phyloP scores from a whole-genome alignment of 2,329 filamentous ascomycete species.

The Moelleriella libera region DNA sequence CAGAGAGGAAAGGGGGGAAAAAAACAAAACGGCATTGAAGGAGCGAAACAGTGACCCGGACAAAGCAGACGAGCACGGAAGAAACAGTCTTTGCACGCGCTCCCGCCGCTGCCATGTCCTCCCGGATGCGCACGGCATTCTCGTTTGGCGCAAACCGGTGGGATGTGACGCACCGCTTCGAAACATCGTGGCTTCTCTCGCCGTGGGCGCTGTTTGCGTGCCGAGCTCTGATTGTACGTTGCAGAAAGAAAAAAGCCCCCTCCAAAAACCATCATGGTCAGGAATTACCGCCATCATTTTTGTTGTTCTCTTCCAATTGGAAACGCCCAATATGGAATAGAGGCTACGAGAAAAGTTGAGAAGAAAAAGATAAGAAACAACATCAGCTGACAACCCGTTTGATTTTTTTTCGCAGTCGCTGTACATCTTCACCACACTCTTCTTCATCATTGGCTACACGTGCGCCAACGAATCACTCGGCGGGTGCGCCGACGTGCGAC shows the following conservation, averaged over 20 bases:
- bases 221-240: constrained; percentile 39
- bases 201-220: constrained; percentile 46
- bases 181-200: constrained; percentile 69
- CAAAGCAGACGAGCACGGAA: no score
- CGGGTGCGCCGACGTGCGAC: constrained; percentile 30
- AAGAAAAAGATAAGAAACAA: no score
- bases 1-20: no score
- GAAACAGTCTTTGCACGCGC: no score
- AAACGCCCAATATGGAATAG: no score
- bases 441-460: constrained; percentile 56
- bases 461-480: constrained; percentile 32
- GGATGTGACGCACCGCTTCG: constrained; percentile 51
- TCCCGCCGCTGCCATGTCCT: neutral
- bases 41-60: no score
- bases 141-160: constrained; percentile 26
- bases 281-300: no score
- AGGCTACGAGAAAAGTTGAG: no score
- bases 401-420: constrained; percentile 25
- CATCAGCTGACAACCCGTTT: neutral
- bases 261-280: no score
- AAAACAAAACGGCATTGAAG: no score
- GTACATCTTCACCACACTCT: constrained; percentile 56
- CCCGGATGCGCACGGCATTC: constrained; percentile 12
- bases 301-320: no score
- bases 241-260: neutral